Percentiles rank a stretch among this genome's conserved stretches.
Conservation (phyloP, 2,329 filamentous ascomycete genomes). For the Neonectria punicea region DNA sequence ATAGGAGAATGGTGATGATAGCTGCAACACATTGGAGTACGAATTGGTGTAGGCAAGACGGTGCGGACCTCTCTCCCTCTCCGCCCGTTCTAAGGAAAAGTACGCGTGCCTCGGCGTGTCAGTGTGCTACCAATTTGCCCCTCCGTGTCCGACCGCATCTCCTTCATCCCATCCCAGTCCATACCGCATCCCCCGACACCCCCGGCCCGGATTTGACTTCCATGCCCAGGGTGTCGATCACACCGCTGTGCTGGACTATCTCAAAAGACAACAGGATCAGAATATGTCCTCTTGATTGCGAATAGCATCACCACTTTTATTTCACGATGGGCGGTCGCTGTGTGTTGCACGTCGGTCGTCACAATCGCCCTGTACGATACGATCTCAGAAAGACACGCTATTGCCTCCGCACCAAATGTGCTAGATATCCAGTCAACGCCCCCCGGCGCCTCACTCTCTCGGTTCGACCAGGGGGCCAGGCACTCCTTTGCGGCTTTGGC, state of each 20-base stretch:
- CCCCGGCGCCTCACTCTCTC: constrained; percentile 16
- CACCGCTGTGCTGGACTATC: not conserved
- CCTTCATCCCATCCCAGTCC: constrained; percentile 11
- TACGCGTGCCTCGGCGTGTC: not conserved
- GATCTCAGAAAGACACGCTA: not conserved
- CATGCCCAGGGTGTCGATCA: constrained; percentile 14
- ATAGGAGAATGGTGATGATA: not conserved
- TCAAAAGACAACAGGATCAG: not conserved
- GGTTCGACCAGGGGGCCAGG: constrained; percentile 4
- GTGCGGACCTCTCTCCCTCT: not conserved
- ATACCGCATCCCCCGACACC: constrained; percentile 11
- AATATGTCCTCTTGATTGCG: not conserved
- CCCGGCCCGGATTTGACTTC: constrained; percentile 9
- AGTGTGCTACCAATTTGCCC: not conserved
- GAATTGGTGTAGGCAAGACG: not conserved
- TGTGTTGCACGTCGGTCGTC: not conserved
- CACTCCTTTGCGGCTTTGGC: not conserved
- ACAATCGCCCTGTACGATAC: not conserved
- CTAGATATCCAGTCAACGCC: not conserved
- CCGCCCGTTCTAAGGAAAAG: not conserved
- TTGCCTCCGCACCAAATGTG: not conserved
- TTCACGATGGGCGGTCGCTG: not conserved
- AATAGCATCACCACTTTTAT: not conserved
- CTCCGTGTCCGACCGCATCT: constrained; percentile 12
- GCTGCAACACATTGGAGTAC: not conserved